Evolutionary conservation across 768 basidiomycete genomes (phyloP).

Genomic region (Trametes villosa): DNA sequence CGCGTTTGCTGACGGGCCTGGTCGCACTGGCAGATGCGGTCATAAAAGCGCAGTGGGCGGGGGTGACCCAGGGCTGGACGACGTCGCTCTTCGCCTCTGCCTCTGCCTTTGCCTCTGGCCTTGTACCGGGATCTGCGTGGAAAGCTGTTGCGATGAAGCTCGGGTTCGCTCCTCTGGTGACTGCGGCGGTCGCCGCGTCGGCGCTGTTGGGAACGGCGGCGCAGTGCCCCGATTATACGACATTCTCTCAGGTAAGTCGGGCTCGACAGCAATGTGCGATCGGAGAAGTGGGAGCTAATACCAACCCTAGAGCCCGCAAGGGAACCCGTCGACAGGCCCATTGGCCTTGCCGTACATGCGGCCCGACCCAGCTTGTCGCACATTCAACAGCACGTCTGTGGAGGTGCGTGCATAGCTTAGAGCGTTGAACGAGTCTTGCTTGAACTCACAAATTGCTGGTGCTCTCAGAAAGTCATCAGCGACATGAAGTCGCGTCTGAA

Average conservation of each 20-base stretch:
- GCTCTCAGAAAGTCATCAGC: slow-evolving; percentile 63
- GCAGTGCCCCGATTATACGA: slow-evolving; percentile 65
- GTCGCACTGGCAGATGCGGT: slow-evolving; percentile 7
- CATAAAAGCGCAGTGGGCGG: slow-evolving; percentile 8
- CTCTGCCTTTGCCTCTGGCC: too few species aligned
- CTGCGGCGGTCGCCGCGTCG: slow-evolving; percentile 26
- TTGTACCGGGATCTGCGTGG: neutral
- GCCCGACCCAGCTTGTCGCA: slow-evolving; percentile 68
- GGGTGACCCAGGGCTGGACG: too few species aligned
- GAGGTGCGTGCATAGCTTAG: too few species aligned
- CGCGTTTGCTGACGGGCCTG: slow-evolving; percentile 4
- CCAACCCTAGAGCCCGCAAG: slow-evolving; percentile 58
- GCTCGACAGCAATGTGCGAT: slow-evolving; percentile 13
- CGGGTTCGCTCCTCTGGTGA: slow-evolving; percentile 24
- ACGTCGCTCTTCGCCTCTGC: too few species aligned
- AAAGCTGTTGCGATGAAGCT: slow-evolving; percentile 30
- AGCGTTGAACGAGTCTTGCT: too few species aligned
- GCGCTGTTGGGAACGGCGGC: slow-evolving; percentile 29
- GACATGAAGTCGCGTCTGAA: slow-evolving; percentile 75
- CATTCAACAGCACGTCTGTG: slow-evolving; percentile 75
- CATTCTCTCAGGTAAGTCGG: slow-evolving; percentile 54
- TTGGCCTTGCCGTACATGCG: slow-evolving; percentile 74
- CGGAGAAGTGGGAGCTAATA: slow-evolving; percentile 7
- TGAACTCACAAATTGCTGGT: neutral
- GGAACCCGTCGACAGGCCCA: slow-evolving; percentile 60